Evolutionary conservation across 2,329 filamentous ascomycete species (phyloP), one percentile per base, ranked within the genome.

Genomic region (Stemphylium lycopersici): DNA sequence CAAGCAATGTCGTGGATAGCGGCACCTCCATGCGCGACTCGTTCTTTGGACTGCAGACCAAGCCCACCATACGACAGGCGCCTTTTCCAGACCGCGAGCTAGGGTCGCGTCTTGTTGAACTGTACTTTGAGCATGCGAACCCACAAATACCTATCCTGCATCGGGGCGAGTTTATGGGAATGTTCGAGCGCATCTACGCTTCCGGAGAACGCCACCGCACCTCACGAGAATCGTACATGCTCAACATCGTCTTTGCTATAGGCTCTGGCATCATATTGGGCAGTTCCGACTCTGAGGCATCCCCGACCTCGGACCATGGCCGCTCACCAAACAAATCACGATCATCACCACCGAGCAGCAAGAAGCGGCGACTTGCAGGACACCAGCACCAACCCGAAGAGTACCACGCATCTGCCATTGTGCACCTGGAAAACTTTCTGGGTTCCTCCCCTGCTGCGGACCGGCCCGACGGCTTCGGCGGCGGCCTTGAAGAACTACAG

Each of bases 181-280:
- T 96, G 77, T 90, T 97, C 71, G 88, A 96, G 48, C 84, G 86
- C 40, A 90, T 91, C 0, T 97, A 96, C 74, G 81, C 84, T 4
- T 83, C 85, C 0, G 85, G 89, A 16, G 82, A 85, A 41, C 84
- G 85, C 54, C 82, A 84, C 48, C 83, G 89, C 22, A 90, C 89
- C 2, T 85, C 91, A 4, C 84, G 89, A 48, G 92, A 96, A 75
- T 82, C 95, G n/a, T 98, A 97, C 76, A 86, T 96, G 78, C 81
- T 98, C 59, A 97, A 97, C 75, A 97, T 98, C 77, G 93, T 98
- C 20, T 98, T 96, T 77, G 93, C 93, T 12, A 97, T 98, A 66
- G 95, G 95, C 6, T 90, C 90, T 15, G 93, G 92, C 15, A 96
- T 97, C 65, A 96, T 97, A 61, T 87, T 96, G 63, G 90, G 79